Percentiles rank a stretch among this genome's conserved stretches.
These are phyloP conservation scores for Naganishia randhawae DNA, from an alignment of 768 basidiomycete species.

Conservation along the genomic window DNA sequence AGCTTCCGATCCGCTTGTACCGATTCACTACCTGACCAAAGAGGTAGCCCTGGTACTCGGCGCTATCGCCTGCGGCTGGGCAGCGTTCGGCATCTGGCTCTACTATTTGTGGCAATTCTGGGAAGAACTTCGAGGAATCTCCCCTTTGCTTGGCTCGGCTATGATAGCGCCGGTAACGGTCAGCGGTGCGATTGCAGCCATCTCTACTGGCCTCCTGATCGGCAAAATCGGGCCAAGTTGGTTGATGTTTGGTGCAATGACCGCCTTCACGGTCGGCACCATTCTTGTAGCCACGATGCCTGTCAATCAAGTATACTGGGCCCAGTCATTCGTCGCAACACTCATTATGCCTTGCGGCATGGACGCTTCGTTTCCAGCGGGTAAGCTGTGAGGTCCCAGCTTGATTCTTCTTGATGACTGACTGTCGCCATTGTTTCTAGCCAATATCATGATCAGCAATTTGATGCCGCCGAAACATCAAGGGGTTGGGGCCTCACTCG, in stretches of 20 bases:
- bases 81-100: slow-evolving; percentile 31
- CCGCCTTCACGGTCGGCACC: slow-evolving; percentile 32
- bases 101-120: slow-evolving; percentile 35
- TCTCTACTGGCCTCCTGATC: slow-evolving; percentile 32
- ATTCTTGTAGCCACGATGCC: slow-evolving; percentile 31
- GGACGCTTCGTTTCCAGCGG: slow-evolving; percentile 22
- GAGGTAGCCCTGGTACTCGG: slow-evolving; percentile 29
- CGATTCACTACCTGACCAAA: slow-evolving; percentile 30
- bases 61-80: slow-evolving; percentile 29
- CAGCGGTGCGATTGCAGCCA: slow-evolving; percentile 32
- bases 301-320: slow-evolving; percentile 33
- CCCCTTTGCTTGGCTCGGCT: slow-evolving; percentile 29
- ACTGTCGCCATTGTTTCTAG: not conserved
- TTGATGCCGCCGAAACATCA: slow-evolving; percentile 26
- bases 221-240: slow-evolving; percentile 27
- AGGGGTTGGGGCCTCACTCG: slow-evolving; percentile 23
- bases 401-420: not conserved
- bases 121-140: slow-evolving; percentile 30
- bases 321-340: slow-evolving; percentile 27
- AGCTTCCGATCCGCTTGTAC: slow-evolving; percentile 34
- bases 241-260: slow-evolving; percentile 35
- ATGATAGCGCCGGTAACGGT: slow-evolving; percentile 31
- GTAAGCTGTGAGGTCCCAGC: not conserved
- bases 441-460: slow-evolving; percentile 23
- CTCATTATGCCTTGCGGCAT: slow-evolving; percentile 28